phyloP scores from a whole-genome alignment of 192 early-diverging fungal genomes.

The Thamnidium elegans region DNA sequence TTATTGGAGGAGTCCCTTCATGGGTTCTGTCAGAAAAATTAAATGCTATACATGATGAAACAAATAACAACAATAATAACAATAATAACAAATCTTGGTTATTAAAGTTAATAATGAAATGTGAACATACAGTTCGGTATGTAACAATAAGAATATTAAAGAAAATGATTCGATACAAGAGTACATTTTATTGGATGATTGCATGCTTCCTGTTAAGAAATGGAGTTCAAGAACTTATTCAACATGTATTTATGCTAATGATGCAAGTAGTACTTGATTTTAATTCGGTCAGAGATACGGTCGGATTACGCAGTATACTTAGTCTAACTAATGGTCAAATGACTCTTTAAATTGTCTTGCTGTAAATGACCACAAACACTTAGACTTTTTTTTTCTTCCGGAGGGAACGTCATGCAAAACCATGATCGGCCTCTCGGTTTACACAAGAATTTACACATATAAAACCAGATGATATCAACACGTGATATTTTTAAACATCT shows the following conservation, averaged over 20 bases:
- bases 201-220: constrained; percentile 7
- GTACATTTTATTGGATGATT: constrained; percentile 7
- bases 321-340: constrained; percentile 6
- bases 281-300: constrained; percentile 12
- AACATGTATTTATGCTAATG: constrained; percentile 8
- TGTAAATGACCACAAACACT: no score
- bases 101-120: background rate
- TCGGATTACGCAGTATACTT: background rate
- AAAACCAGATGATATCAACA: no score
- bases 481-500: background rate
- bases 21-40: constrained; percentile 5
- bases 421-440: no score
- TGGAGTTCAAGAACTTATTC: constrained; percentile 1
- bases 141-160: background rate
- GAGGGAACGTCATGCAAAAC: constrained; percentile 1
- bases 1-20: background rate
- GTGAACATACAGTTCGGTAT: background rate
- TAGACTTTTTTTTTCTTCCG: no score
- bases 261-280: constrained; percentile 1
- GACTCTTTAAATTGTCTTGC: background rate
- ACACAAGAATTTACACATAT: no score
- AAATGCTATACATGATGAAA: background rate
- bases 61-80: background rate
- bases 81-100: background rate
- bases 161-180: constrained; percentile 1